Base-by-base conservation (phyloP, 116 monocot genomes). In the Papilionanthe hybrid region DNA sequence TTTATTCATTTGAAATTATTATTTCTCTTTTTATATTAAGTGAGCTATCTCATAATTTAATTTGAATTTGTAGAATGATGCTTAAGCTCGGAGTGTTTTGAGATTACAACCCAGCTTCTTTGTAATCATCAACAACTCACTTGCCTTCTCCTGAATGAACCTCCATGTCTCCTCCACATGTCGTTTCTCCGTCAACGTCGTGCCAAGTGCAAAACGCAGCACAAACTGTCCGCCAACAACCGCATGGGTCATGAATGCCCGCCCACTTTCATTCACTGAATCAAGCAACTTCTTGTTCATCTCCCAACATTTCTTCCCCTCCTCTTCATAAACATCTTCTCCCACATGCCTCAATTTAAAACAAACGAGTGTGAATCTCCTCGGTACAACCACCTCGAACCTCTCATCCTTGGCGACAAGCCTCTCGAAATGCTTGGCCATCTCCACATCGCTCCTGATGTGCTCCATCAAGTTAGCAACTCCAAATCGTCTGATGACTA, bases 121-220 rank as follows among this genome's bases (percentile, higher is more conserved):
- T 15, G 15, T 8, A 5, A 41, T 63, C 63, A 63, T 63, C 37
- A 80, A 18, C 41, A 84, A 22, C 29, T 72, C 80, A 19, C 42
- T 55, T 5, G 88, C 88, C 29, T 85, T 85, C 2, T 37, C 49
- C 76, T 85, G 84, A 72, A 85, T 80, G 41, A 88, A 55, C 27
- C 74, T 84, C 88, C 88, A 88, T 12, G 88, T 80, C 1, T 45
- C 82, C 23, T 82, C 77, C 18, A 88, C 78, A 58, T 88, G 88
- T 18, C 80, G 44, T 55, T 67, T 68, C 82, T 88, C 85, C 19
- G 88, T 88, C 68, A 88, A 30, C 4, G 88, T 88, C 1, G 80
- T 45, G 0, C 88, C 88, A 17, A 85, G 25, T 0, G 88, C 83
- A 53, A 85, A 85, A 6, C 88, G 49, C 17, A 88, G 42, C 45